Evolutionary conservation across 192 early-diverging fungal genomes (phyloP), one percentile per base, ranked within the genome.

Genomic region (Dissophora ornata): DNA sequence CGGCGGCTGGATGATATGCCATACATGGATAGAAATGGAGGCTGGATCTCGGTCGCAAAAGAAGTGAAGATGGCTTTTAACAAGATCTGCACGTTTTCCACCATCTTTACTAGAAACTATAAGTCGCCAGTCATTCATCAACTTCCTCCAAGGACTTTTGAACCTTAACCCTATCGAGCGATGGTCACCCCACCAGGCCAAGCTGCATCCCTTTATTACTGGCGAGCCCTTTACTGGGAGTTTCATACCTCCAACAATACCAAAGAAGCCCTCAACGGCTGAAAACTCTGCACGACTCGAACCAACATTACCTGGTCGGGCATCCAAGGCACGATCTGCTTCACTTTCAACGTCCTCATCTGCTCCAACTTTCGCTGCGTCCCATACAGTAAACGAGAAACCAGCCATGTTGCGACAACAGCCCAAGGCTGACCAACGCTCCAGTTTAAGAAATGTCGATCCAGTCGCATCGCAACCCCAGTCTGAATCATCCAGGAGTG

Each of bases 161-260:
- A 90, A 91, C 44, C 62, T 98, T 30, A 97, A 99, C 57, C 96
- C 95, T 2, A 86, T 93, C 61, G 93, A 93, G 73, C 86, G 97
- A 53, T 98, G 96, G 96, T 92, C 95, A 11, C 96, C 97, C 16
- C 91, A 93, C 40, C 95, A 99, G 77, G 97, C 97, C 1, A 86
- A 90, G 18, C 81, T 92, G 71, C 97, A 99, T 62, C 97, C 97
- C 11, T 98, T 99, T 69, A 95, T 98, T 46, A 97, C 96, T 0
- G 96, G 95, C 4, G 92, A 96, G 68, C 80, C 82, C 16, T 94
- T 90, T 29, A 79, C 81, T 7, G 90, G 88, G 0, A 88, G 90
- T 47, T 96, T 91, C 66, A 68, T 80, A 10, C 93, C 91, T 1
- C 84, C 84, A n/a, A 81, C 63, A 12, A 77, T 77, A 47, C 73